phyloP scores from a whole-genome alignment of 192 early-diverging fungal genomes.

The Coemansia aciculifera region DNA sequence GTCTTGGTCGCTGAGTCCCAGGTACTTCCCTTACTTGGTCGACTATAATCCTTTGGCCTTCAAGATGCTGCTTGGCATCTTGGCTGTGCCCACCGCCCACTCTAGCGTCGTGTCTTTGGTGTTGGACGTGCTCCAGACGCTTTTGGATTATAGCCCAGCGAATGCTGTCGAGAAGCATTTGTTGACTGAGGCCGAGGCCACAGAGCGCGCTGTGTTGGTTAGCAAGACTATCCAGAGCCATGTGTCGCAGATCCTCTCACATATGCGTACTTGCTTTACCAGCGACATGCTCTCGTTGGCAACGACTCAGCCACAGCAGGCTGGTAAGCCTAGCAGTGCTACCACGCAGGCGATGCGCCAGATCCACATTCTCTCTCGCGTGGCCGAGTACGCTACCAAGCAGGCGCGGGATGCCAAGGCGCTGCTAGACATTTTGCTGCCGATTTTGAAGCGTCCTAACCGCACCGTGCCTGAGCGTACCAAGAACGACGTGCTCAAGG shows the following conservation, averaged over 20 bases:
- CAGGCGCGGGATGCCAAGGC: conserved; percentile 63
- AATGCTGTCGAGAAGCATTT: conserved; percentile 50
- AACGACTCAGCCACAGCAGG: not conserved
- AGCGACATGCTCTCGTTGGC: conserved; percentile 1
- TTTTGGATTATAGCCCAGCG: conserved; percentile 57
- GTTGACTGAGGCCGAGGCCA: conserved; percentile 30
- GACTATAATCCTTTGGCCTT: conserved; percentile 66
- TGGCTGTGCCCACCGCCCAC: conserved; percentile 80
- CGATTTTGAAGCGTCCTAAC: conserved; percentile 72
- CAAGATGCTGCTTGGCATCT: conserved; percentile 66
- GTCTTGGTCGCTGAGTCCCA: conserved; percentile 69
- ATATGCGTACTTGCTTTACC: conserved; percentile 50
- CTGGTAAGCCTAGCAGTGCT: conserved; percentile 42
- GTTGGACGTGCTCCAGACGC: conserved; percentile 70
- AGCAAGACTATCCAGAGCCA: conserved; percentile 23
- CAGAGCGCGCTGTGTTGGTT: conserved; percentile 17
- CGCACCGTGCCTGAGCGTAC: conserved; percentile 72
- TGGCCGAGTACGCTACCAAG: conserved; percentile 72
- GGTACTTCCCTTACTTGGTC: conserved; percentile 68
- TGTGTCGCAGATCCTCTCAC: conserved; percentile 40
- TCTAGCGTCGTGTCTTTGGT: conserved; percentile 69
- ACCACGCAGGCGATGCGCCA: conserved; percentile 66
- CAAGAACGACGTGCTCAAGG: conserved; percentile 81
- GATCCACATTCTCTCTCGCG: conserved; percentile 76
- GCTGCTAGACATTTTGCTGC: conserved; percentile 79